These are phyloP conservation scores for Dimocarpus longan DNA, from an alignment of 345 rosid genomes.

Conservation along the genomic window DNA sequence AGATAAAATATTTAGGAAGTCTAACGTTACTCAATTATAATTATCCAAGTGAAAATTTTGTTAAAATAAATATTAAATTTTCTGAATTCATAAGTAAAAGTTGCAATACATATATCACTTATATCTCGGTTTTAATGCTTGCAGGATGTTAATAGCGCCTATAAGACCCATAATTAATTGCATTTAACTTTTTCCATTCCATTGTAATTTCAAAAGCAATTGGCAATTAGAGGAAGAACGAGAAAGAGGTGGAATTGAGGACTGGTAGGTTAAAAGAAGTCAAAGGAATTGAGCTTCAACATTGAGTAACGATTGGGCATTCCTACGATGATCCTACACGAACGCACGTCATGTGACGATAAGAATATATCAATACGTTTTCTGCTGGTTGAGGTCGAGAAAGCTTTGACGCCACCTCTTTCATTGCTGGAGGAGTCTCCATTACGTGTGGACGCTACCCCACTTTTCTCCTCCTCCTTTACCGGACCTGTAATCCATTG, in stretches of 20 bases:
- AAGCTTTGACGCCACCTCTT: conserved; percentile 11
- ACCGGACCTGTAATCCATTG: not conserved
- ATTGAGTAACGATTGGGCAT: conserved; percentile 14
- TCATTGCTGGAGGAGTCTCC: not conserved
- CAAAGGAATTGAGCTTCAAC: not conserved
- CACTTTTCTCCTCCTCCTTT: not conserved
- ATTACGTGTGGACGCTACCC: not conserved
- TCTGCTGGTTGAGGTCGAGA: not conserved
- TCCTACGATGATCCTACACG: conserved; percentile 4
- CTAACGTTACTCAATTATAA: no score
- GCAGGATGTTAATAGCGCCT: no score
- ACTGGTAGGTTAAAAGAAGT: not conserved
- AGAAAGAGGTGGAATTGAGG: not conserved
- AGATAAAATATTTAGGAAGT: no score
- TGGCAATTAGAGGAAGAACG: no score
- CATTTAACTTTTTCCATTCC: no score
- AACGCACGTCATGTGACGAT: not conserved
- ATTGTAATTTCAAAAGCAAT: not conserved
- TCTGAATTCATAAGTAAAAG: no score
- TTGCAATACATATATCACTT: no score
- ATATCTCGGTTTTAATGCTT: no score
- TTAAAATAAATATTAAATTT: no score
- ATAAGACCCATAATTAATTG: no score
- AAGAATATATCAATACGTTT: not conserved
- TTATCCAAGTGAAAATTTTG: no score